Evolutionary conservation across 1,284 basidiomycete species (phyloP), one percentile per base, ranked within the genome.

Genomic region (Trametes pubescens): DNA sequence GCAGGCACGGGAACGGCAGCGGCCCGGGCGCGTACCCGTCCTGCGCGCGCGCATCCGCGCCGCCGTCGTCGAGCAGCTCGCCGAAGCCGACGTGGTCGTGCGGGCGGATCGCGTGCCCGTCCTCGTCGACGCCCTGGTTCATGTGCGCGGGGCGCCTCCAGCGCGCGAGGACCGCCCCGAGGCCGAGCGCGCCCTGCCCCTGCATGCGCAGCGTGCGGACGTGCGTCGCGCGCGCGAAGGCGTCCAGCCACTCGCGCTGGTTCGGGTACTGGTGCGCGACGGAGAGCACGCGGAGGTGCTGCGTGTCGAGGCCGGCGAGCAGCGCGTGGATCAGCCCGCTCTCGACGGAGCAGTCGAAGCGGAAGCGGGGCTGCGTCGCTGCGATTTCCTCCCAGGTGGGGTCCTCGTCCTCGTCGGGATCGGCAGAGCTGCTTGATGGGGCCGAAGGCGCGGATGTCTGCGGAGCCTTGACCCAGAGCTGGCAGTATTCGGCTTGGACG

Each of bases 61-160:
- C 49, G 22, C 11, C 11, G 35, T 38, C 51, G n/a, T 35, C 51
- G 11, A 18, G 13, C 35, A 32, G 35, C 35, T 22, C 51, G 5
- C 26, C 51, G 51, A 21, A 53, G 7, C 51, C 51, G 7, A 38
- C 51, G 37, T 40, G 24, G 21, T 40, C 37, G 35, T 7, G 29
- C 8, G 49, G 49, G 34, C 8, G 29, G 29, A 32, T 32, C 29
- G 29, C 4, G 29, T 32, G 29, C 29, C 29, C 29, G 29, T 32
- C 29, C 29, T 32, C 32, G 35, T 26, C 3, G n/a, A 11, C 22
- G 21, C 22, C 18, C 13, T 13, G n/a, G 51, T 40, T 18, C 51
- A 53, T 53, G 9, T 40, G 18, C 21, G 51, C n/a, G 21, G 51
- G 51, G 4, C 51, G 51, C n/a, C 10, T 10, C 51, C 51, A 53